These are phyloP conservation scores for Diaporthe citrichinensis DNA, from an alignment of 2,329 filamentous ascomycete species.

Conservation along the genomic window DNA sequence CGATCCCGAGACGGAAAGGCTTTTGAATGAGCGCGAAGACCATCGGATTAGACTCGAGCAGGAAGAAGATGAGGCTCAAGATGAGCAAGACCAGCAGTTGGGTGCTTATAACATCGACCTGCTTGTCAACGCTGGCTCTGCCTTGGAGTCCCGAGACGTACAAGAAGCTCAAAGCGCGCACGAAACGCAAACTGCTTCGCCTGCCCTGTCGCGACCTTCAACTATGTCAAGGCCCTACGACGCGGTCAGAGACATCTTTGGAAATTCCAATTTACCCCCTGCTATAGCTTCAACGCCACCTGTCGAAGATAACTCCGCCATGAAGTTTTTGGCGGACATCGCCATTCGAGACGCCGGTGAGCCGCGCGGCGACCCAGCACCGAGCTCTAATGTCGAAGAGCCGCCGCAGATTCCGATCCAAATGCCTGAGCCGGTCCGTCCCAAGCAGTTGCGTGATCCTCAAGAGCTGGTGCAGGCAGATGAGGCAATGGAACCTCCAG, in stretches of 20 bases:
- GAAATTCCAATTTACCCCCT: slow-evolving; percentile 49
- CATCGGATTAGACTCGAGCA: slow-evolving; percentile 43
- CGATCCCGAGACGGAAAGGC: slow-evolving; percentile 42
- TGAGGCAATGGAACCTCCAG: neutral
- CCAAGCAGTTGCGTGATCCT: slow-evolving; percentile 38
- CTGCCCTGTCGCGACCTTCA: slow-evolving; percentile 40
- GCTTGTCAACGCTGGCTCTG: slow-evolving; percentile 43
- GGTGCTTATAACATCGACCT: slow-evolving; percentile 43
- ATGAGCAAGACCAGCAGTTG: slow-evolving; percentile 38
- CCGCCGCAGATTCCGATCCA: slow-evolving; percentile 36
- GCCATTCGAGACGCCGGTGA: slow-evolving; percentile 2
- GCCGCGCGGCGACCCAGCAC: neutral
- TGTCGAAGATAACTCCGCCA: slow-evolving; percentile 25
- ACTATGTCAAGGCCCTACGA: slow-evolving; percentile 58
- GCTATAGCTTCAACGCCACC: slow-evolving; percentile 41
- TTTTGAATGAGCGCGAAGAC: slow-evolving; percentile 43
- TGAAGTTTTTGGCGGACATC: slow-evolving; percentile 36
- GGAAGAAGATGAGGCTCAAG: slow-evolving; percentile 44
- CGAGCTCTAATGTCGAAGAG: slow-evolving; percentile 29
- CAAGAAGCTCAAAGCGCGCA: slow-evolving; percentile 37
- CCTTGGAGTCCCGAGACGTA: slow-evolving; percentile 28
- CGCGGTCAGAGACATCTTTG: slow-evolving; percentile 60
- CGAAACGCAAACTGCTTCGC: slow-evolving; percentile 25
- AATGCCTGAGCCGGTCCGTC: slow-evolving; percentile 41
- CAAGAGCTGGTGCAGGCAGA: slow-evolving; percentile 38